Evolutionary conservation across 148 eudicot genomes (phyloP).

Genomic region (Heliamphora exappendiculata): DNA sequence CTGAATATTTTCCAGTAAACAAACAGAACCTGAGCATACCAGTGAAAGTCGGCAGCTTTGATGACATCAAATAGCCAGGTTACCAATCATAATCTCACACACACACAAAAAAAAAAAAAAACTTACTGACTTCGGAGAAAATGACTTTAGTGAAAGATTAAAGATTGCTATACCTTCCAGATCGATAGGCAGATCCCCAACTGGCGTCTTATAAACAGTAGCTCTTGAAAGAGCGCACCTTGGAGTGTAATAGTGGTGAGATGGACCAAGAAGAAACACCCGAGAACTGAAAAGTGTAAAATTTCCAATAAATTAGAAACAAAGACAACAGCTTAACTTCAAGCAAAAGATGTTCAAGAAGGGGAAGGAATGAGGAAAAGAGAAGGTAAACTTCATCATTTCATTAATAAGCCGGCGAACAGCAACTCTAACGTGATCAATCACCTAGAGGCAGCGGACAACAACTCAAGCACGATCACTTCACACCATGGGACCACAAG

Average conservation of each 20-base stretch:
- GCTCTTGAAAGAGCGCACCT: constrained; percentile 90
- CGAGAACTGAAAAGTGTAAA: constrained; percentile 49
- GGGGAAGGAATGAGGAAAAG: no score
- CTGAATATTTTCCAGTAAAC: not conserved
- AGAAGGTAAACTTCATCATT: no score
- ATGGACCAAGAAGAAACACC: constrained; percentile 91
- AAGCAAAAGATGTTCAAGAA: no score
- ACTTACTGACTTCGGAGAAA: not conserved
- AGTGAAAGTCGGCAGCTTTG: not conserved
- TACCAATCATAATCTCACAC: not conserved
- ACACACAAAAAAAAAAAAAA: not conserved
- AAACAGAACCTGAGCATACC: not conserved
- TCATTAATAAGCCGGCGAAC: no score
- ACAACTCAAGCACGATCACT: not conserved
- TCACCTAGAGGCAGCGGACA: not conserved
- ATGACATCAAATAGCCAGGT: not conserved
- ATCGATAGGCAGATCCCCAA: constrained; percentile 86
- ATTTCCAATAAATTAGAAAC: constrained; percentile 11
- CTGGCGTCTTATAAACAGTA: constrained; percentile 84
- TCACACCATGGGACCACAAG: no score
- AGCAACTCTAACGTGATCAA: no score
- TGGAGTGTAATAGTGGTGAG: constrained; percentile 93
- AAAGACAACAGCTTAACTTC: not conserved
- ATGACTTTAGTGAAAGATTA: not conserved
- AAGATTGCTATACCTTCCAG: constrained; percentile 11